Evolutionary conservation across 2,329 filamentous ascomycete species (phyloP).

Genomic region (Fusarium sp.): DNA sequence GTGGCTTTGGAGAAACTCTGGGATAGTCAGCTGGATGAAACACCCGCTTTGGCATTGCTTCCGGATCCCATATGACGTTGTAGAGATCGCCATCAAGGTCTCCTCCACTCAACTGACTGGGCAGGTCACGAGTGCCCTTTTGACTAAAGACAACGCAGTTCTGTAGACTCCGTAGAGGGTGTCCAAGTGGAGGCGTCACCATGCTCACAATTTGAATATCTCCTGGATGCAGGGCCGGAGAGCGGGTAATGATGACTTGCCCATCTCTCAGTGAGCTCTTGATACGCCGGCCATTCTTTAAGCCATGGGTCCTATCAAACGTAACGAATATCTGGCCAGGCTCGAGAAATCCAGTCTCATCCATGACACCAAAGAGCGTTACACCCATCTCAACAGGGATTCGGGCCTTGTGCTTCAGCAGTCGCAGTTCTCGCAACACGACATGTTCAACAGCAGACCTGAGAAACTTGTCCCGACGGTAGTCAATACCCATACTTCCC

Average conservation of each 20-base stretch:
- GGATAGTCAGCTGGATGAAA: slow-evolving; percentile 76
- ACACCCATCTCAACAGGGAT: slow-evolving; percentile 75
- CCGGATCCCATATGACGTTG: slow-evolving; percentile 77
- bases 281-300: slow-evolving; percentile 38
- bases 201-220: slow-evolving; percentile 76
- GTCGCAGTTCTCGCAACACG: slow-evolving; percentile 73
- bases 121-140: slow-evolving; percentile 75
- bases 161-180: slow-evolving; percentile 67
- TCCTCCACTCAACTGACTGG: slow-evolving; percentile 80
- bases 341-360: slow-evolving; percentile 75
- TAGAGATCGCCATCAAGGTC: slow-evolving; percentile 87
- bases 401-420: slow-evolving; percentile 80
- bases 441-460: slow-evolving; percentile 74
- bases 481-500: slow-evolving; percentile 67
- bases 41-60: slow-evolving; percentile 53
- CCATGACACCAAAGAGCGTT: slow-evolving; percentile 85
- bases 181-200: slow-evolving; percentile 65
- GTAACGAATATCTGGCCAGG: slow-evolving; percentile 75
- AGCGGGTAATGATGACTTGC: slow-evolving; percentile 74
- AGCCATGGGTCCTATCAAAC: slow-evolving; percentile 53
- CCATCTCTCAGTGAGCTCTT: slow-evolving; percentile 48
- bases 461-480: slow-evolving; percentile 74
- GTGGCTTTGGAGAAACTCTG: slow-evolving; percentile 61
- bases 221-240: slow-evolving; percentile 82
- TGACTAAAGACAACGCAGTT: slow-evolving; percentile 86